A percentile compares a stretch with the other conserved stretches of the same genome.
Evolutionary conservation across 2,329 filamentous ascomycete genomes (phyloP).

Genomic region (Rhinocladiella mackenziei): DNA sequence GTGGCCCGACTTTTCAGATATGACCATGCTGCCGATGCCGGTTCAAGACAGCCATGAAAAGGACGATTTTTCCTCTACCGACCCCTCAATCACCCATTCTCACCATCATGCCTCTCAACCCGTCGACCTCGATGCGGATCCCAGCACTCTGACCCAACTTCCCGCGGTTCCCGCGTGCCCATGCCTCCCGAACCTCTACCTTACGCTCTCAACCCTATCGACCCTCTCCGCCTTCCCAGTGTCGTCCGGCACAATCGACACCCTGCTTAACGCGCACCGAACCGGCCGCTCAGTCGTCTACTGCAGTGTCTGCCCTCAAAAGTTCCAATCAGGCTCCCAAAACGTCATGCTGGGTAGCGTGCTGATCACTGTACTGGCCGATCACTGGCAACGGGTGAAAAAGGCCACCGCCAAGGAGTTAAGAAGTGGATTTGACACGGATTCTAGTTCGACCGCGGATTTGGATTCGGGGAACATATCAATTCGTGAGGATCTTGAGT

Average conservation of each 20-base stretch:
- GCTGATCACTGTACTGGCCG: conserved; percentile 43
- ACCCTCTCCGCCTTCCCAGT: conserved; percentile 39
- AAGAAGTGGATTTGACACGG: conserved; percentile 39
- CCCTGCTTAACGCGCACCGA: conserved; percentile 41
- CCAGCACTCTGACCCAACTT: conserved; percentile 17
- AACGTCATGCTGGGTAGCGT: conserved; percentile 47
- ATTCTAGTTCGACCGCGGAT: too few relatives aligned
- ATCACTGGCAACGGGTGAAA: conserved; percentile 42
- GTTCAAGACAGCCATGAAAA: conserved; percentile 19
- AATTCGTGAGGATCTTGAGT: conserved; percentile 29
- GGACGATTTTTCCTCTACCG: conserved; percentile 2
- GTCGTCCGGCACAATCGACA: conserved; percentile 41
- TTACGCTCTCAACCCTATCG: conserved; percentile 35
- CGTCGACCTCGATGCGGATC: conserved; percentile 6
- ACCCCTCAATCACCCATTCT: conserved; percentile 5
- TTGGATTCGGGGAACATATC: conserved; percentile 11
- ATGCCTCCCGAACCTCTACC: conserved; percentile 35
- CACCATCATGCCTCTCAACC: conserved; percentile 1
- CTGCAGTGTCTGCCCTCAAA: conserved; percentile 41
- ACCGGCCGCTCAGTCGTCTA: conserved; percentile 42
- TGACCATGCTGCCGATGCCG: conserved; percentile 25
- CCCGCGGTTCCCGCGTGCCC: conserved; percentile 26
- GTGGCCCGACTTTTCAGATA: conserved; percentile 42
- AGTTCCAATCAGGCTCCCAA: conserved; percentile 41
- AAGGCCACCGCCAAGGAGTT: conserved; percentile 37